Conservation (phyloP, 2,329 filamentous ascomycete species). For the Trichoderma koningii region DNA sequence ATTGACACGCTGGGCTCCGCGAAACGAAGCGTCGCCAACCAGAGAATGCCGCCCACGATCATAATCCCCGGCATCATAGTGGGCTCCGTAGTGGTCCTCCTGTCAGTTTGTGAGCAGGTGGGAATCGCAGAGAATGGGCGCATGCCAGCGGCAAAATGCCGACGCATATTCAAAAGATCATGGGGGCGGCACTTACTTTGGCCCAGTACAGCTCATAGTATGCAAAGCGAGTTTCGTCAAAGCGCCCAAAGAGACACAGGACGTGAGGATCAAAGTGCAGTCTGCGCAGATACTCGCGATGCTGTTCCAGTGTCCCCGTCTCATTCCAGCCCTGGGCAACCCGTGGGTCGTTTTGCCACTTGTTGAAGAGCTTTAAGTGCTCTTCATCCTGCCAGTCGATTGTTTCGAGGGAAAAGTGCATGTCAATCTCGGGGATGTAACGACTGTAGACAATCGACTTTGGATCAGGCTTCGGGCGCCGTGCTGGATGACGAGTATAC, state of each 20-base stretch:
- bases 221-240: constrained; percentile 68
- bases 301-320: constrained; percentile 71
- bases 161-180: not conserved
- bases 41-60: constrained; percentile 63
- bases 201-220: constrained; percentile 82
- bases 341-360: constrained; percentile 78
- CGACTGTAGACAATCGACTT: constrained; percentile 72
- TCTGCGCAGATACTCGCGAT: constrained; percentile 66
- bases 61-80: constrained; percentile 57
- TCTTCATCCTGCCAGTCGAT: constrained; percentile 63
- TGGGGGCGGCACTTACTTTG: constrained; percentile 32
- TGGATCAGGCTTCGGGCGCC: constrained; percentile 66
- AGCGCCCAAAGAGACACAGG: constrained; percentile 66
- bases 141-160: not conserved
- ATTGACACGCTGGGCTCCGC: constrained; percentile 57
- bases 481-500: constrained; percentile 62
- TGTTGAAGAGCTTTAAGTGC: constrained; percentile 69
- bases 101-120: not conserved
- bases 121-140: not conserved
- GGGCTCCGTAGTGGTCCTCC: constrained; percentile 60
- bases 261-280: constrained; percentile 70
- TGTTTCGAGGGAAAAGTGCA: constrained; percentile 72
- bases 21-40: constrained; percentile 57
- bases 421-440: constrained; percentile 70
- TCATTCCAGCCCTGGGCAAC: constrained; percentile 77